phyloP scores from a whole-genome alignment of 78 protist species.

The Ministeria vibrans region DNA sequence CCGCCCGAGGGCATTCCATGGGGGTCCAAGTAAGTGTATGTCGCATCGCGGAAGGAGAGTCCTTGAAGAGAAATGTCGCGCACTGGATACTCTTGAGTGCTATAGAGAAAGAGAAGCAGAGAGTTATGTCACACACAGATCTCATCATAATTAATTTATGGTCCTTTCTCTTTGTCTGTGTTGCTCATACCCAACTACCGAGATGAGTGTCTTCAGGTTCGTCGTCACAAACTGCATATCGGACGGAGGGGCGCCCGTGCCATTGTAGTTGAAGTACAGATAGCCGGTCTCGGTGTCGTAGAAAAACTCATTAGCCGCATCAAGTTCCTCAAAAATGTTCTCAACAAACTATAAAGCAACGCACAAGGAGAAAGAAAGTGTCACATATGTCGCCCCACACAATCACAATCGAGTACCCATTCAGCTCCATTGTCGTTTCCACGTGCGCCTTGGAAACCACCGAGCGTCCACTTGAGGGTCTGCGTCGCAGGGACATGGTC shows the following conservation, averaged over 20 bases:
- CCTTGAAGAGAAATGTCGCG: not conserved
- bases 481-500: not conserved
- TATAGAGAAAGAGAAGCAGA: no score
- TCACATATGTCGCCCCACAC: no score
- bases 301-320: slow-evolving; percentile 29
- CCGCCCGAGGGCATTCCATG: slow-evolving; percentile 49
- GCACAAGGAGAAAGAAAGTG: no score
- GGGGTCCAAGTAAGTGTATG: slow-evolving; percentile 25
- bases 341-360: no score
- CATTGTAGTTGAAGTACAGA: slow-evolving; percentile 18
- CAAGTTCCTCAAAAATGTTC: slow-evolving; percentile 43
- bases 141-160: not conserved
- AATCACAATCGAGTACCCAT: no score
- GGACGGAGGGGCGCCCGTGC: slow-evolving; percentile 5
- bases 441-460: slow-evolving; percentile 36
- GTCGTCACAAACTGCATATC: not conserved
- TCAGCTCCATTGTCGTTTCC: slow-evolving; percentile 24
- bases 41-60: slow-evolving; percentile 11
- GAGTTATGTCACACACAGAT: no score
- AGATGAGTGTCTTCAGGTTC: slow-evolving; percentile 2
- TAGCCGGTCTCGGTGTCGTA: not conserved
- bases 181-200: not conserved
- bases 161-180: not conserved
- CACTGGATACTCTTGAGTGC: no score
- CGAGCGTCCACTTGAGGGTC: slow-evolving; percentile 1